Evolutionary conservation across 192 early-diverging fungal species (phyloP).

Genomic region (Umbelopsis isabellina): DNA sequence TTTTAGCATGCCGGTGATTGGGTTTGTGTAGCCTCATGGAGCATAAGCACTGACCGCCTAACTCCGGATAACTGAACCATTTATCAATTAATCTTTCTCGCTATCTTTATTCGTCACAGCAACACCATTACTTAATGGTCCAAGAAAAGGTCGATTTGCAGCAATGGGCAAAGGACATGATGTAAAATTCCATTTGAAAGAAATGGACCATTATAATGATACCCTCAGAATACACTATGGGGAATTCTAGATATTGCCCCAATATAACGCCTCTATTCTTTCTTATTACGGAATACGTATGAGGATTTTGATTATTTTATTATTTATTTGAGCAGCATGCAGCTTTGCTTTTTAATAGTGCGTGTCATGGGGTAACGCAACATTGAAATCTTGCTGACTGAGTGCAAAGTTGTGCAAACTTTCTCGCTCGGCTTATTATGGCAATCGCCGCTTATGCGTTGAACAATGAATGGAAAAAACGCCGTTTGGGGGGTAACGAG

Average conservation of each 20-base stretch:
- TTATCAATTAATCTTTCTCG: constrained; percentile 8
- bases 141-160: constrained; percentile 68
- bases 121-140: constrained; percentile 57
- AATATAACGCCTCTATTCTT: too few species aligned
- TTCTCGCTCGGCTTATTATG: too few species aligned
- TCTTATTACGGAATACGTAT: not conserved
- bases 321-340: not conserved
- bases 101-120: constrained; percentile 33
- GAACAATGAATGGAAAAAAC: constrained; percentile 15
- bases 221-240: too few species aligned
- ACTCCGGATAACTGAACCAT: not conserved
- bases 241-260: too few species aligned
- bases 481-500: constrained; percentile 6
- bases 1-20: not conserved
- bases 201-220: too few species aligned
- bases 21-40: constrained; percentile 15
- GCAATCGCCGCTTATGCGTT: not conserved
- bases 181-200: not conserved
- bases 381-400: constrained; percentile 17
- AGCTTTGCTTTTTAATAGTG: not conserved
- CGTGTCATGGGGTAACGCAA: not conserved
- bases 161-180: constrained; percentile 53
- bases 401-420: constrained; percentile 13
- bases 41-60: constrained; percentile 4
- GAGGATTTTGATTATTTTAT: not conserved